phyloP scores from a whole-genome alignment of 2,329 filamentous ascomycete genomes.

The Ophiostoma angusticollis region DNA sequence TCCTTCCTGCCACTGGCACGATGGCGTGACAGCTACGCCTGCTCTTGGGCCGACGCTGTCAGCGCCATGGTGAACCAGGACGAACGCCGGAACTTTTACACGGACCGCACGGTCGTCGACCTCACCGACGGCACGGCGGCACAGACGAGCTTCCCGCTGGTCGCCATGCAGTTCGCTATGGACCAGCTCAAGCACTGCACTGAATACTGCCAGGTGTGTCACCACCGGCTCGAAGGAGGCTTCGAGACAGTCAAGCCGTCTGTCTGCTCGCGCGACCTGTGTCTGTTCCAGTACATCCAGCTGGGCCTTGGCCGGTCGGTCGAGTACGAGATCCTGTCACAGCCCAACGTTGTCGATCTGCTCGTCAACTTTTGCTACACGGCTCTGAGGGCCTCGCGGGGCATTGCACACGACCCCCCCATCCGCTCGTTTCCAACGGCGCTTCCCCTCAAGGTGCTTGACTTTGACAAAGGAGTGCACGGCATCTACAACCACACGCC shows the following conservation, averaged over 20 bases:
- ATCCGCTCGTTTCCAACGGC: not conserved
- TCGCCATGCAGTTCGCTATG: conserved; percentile 62
- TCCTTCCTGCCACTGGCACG: conserved; percentile 51
- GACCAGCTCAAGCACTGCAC: conserved; percentile 69
- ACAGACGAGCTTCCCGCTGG: conserved; percentile 34
- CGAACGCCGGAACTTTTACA: too few species aligned
- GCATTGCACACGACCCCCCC: not conserved
- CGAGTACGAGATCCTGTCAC: conserved; percentile 68
- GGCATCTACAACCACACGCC: conserved; percentile 18
- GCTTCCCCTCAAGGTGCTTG: not conserved
- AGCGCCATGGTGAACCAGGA: not conserved
- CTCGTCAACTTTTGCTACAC: conserved; percentile 70
- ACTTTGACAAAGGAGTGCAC: not conserved
- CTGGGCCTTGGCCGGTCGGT: conserved; percentile 77
- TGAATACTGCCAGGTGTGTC: conserved; percentile 78
- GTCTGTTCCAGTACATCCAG: conserved; percentile 77
- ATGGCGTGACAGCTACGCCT: conserved; percentile 35
- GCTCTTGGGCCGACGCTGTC: conserved; percentile 53
- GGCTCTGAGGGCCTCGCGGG: conserved; percentile 25
- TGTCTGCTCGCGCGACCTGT: conserved; percentile 64
- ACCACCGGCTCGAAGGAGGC: conserved; percentile 49
- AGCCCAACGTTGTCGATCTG: conserved; percentile 74
- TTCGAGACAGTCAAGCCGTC: conserved; percentile 65
- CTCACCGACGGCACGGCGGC: too few species aligned
- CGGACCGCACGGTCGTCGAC: too few species aligned